Base-by-base conservation (phyloP, 805 yeast genomes). In the Hanseniaspora meyeri region DNA sequence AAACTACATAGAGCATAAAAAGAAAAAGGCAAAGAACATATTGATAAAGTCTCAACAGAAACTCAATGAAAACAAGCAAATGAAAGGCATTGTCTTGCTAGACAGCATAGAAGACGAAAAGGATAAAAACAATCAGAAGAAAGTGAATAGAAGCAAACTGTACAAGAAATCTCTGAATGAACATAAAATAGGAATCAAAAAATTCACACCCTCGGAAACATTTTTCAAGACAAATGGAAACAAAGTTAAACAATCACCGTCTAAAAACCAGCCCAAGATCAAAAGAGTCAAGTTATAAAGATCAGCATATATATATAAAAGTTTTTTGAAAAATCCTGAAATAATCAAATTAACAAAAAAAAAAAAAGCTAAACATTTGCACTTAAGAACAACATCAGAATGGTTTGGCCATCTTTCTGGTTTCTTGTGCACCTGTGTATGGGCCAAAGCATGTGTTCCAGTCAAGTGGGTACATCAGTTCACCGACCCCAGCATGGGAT, bases 401-500 rank as follows among this genome's bases (percentile, higher is more conserved):
- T 12, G 96, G 95, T 66, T 87, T 89, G 2, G 98, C 98, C 70
- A 95, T 87, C 68, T 93, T 93, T 58, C 98, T 77, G 62, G 74
- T 73, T 63, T 89, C 97, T 12, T 80, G 69, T 10, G 76, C 77
- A 1, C 96, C 96, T 2, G 90, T 80, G 29, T 69, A 72, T 2
- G 88, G 82, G 60, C 86, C 81, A 36, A 84, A 76, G 97, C 95
- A 93, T 12, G 88, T 85, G 70, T 88, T 90, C 97, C 97, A 93
- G 69, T 93, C 97, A 45, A 88, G 70, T 1, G 98, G 95, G 62
- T 82, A 84, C 87, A 93, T 80, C 56, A 81, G 70, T 39, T 79
- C 81, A 1, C 96, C 96, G 3, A 81, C 81, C 17, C 82, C 83
- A 60, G 77, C 79, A 32, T 65, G 63, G 45, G 83, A 77, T 59